Evolutionary conservation across 2,329 filamentous ascomycete species (phyloP), one percentile per base, ranked within the genome.

Genomic region (Pseudopyricularia cyperi): DNA sequence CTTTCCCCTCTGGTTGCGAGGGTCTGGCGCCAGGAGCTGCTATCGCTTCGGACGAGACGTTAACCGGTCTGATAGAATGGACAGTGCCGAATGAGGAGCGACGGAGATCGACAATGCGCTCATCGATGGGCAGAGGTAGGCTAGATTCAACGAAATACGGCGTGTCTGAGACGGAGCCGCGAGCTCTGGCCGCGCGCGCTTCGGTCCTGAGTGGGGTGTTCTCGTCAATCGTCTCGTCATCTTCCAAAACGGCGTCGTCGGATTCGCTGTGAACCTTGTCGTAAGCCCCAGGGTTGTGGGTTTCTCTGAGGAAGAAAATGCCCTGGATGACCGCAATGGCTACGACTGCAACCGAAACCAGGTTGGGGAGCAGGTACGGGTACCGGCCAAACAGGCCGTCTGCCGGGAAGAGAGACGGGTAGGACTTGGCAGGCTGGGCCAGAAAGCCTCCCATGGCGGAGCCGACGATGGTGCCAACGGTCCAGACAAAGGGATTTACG

Each of bases 401-500:
- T 15, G 11, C 9, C 2, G 33, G n/a, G 37, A 50, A 50, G 33
- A 17, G 6, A 7, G 19, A 22, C 11, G 48, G 48, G 48, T 37
- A 50, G 7, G 24, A 37, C 19, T 37, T 22, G 48, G 19, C 32
- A 12, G 48, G 48, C 6, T 50, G n/a, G 12, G 48, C 48, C 17
- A 50, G 17, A 32, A 37, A 37, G 8, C 48, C 48, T 54, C 91
- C 91, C 57, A 96, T 89, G 6, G 85, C 87, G 56, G 90, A 87
- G 0, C 90, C 90, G 51, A 95, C 75, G 57, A 95, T 95, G 9
- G 88, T 94, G 24, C 90, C 90, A 51, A 95, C 83, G 47, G 79
- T 85, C 89, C 90, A 96, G 7, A 95, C 85, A 62, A 95, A 95
- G 1, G 90, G 90, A 11, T 37, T 34, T 32, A 50, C 33, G 48